Conservation (phyloP, 2,329 filamentous ascomycete species). For the Ophiostoma tasmaniense region DNA sequence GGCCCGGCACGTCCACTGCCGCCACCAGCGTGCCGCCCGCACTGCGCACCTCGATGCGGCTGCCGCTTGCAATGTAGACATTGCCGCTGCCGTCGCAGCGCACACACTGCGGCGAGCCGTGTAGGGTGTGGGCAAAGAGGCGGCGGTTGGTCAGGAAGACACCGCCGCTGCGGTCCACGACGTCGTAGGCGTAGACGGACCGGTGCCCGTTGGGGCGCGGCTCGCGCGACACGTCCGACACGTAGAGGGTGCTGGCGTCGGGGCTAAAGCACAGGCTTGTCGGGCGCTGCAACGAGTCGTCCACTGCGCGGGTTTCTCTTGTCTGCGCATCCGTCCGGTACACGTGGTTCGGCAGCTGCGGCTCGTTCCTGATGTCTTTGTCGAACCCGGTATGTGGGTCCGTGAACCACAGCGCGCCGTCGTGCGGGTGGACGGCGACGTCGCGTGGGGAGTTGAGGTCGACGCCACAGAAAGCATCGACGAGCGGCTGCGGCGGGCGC, state of each 20-base stretch:
- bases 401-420: constrained; percentile 42
- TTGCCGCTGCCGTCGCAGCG: constrained; percentile 36
- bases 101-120: constrained; percentile 37
- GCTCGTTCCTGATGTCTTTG: background rate
- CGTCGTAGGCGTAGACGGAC: constrained; percentile 41
- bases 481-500: constrained; percentile 29
- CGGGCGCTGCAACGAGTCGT: constrained; percentile 38
- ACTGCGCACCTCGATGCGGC: constrained; percentile 44
- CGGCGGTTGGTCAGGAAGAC: constrained; percentile 41
- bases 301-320: constrained; percentile 38
- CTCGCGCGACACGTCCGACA: constrained; percentile 30
- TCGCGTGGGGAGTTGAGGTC: constrained; percentile 41
- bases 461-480: constrained; percentile 36
- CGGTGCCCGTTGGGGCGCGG: too few relatives aligned
- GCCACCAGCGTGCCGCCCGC: constrained; percentile 37
- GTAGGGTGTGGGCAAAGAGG: constrained; percentile 42
- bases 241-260: constrained; percentile 33
- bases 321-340: constrained; percentile 19
- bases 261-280: constrained; percentile 34
- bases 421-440: constrained; percentile 31
- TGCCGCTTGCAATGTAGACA: constrained; percentile 39
- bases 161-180: constrained; percentile 29
- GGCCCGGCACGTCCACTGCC: constrained; percentile 28
- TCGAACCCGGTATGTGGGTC: constrained; percentile 36
- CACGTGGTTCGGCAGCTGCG: background rate